phyloP scores from a whole-genome alignment of 805 yeast genomes.

The Teunomyces aglyptinius region DNA sequence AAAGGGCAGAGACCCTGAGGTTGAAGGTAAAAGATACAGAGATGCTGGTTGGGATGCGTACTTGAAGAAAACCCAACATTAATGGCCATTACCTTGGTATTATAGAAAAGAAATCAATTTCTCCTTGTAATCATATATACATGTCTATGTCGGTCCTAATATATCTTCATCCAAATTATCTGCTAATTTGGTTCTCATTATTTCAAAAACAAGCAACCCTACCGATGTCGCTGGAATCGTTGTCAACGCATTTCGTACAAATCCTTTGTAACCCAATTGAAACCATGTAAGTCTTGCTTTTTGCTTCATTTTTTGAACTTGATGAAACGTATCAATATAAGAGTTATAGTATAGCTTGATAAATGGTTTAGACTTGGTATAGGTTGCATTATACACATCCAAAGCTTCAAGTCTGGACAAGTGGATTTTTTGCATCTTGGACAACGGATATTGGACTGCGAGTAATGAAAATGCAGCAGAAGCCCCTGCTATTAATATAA shows the following conservation, averaged over 20 bases:
- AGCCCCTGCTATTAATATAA: slow-evolving; percentile 81
- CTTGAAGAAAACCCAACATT: slow-evolving; percentile 31
- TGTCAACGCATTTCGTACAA: slow-evolving; percentile 64
- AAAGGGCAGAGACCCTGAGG: slow-evolving; percentile 86
- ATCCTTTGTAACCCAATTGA: slow-evolving; percentile 77
- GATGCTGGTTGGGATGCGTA: slow-evolving; percentile 97
- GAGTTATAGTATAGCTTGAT: slow-evolving; percentile 65
- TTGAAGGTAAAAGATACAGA: slow-evolving; percentile 84
- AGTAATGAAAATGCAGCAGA: slow-evolving; percentile 77
- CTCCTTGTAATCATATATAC: background rate
- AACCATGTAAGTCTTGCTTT: slow-evolving; percentile 58
- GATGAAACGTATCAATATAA: slow-evolving; percentile 70
- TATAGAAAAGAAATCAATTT: background rate
- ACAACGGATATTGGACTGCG: slow-evolving; percentile 78
- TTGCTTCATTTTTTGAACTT: slow-evolving; percentile 51
- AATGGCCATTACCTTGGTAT: background rate
- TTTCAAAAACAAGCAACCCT: slow-evolving; percentile 82
- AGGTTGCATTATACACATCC: slow-evolving; percentile 54
- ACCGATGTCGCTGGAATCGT: slow-evolving; percentile 87
- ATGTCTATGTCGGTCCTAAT: slow-evolving; percentile 3
- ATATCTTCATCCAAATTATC: slow-evolving; percentile 27
- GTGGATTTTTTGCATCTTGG: slow-evolving; percentile 77
- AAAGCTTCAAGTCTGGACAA: slow-evolving; percentile 75
- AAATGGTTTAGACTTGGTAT: slow-evolving; percentile 25
- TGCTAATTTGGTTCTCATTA: slow-evolving; percentile 54